Percentiles rank a stretch among this genome's conserved stretches.
These are phyloP conservation scores for Monascus ruber DNA, from an alignment of 2,329 filamentous ascomycete species.

Conservation along the genomic window DNA sequence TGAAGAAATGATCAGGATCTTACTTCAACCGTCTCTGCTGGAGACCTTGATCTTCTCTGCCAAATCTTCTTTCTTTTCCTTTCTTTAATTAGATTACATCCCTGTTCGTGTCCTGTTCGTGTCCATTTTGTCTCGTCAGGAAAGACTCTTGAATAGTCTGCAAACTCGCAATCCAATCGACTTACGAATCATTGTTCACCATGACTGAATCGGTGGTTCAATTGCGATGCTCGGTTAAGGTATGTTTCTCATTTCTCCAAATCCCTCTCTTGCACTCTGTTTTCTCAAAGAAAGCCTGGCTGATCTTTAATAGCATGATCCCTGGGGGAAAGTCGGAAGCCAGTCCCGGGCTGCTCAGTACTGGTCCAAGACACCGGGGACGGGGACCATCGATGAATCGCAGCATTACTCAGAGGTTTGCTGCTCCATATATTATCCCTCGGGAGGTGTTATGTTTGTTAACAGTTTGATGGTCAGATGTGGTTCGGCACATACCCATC, in stretches of 20 bases:
- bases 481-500: slow-evolving; percentile 71
- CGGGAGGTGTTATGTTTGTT: neutral
- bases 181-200: slow-evolving; percentile 1
- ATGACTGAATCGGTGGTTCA: slow-evolving; percentile 44
- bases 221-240: slow-evolving; percentile 44
- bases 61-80: neutral
- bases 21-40: no score
- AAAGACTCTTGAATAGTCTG: no score
- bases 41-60: neutral
- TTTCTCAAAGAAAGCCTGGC: neutral
- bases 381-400: slow-evolving; percentile 52
- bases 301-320: slow-evolving; percentile 41
- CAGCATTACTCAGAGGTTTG: slow-evolving; percentile 51
- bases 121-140: no score
- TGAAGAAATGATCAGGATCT: no score
- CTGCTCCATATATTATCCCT: neutral
- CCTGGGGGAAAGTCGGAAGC: slow-evolving; percentile 59
- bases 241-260: slow-evolving; percentile 4
- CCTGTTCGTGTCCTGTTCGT: no score
- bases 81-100: no score
- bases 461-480: slow-evolving; percentile 32
- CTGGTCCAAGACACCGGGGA: slow-evolving; percentile 53
- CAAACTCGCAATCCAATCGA: neutral
- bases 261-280: neutral
- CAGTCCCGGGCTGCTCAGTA: slow-evolving; percentile 55